Conservation (phyloP, 495 filamentous ascomycete genomes). For the Staphylotrichum tortipilum region DNA sequence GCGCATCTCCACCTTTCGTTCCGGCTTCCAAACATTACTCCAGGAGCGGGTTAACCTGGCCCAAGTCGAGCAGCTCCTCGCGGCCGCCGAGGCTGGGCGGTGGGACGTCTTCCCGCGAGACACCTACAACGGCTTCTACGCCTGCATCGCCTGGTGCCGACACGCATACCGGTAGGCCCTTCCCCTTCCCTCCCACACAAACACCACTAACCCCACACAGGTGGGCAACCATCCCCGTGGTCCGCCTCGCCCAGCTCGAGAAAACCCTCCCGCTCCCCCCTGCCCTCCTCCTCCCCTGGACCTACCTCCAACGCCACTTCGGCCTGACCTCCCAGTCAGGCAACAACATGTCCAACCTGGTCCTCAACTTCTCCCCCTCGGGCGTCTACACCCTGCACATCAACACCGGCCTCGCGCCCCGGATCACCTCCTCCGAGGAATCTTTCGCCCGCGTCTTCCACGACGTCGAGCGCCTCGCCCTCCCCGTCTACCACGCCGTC, state of each 20-base stretch:
- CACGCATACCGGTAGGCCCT: conserved; percentile 29
- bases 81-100: conserved; percentile 16
- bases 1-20: conserved; percentile 7
- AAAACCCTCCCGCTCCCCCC: conserved; percentile 27
- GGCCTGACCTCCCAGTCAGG: conserved; percentile 29
- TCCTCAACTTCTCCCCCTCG: conserved; percentile 26
- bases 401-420: conserved; percentile 25
- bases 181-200: not conserved
- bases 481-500: conserved; percentile 32
- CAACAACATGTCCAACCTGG: conserved; percentile 29
- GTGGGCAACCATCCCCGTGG: conserved; percentile 37
- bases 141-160: conserved; percentile 27
- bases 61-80: conserved; percentile 18
- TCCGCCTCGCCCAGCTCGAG: conserved; percentile 34
- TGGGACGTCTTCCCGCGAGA: conserved; percentile 24
- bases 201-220: conserved; percentile 7
- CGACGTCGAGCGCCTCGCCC: conserved; percentile 22
- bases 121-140: conserved; percentile 32
- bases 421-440: conserved; percentile 25
- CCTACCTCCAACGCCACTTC: conserved; percentile 29
- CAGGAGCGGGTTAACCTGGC: conserved; percentile 17
- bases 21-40: conserved; percentile 14
- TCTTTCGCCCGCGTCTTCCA: conserved; percentile 26
- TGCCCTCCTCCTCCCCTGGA: conserved; percentile 31
- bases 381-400: conserved; percentile 24